phyloP scores from a whole-genome alignment of 805 yeast species.

The Candida pseudoglaebosa region DNA sequence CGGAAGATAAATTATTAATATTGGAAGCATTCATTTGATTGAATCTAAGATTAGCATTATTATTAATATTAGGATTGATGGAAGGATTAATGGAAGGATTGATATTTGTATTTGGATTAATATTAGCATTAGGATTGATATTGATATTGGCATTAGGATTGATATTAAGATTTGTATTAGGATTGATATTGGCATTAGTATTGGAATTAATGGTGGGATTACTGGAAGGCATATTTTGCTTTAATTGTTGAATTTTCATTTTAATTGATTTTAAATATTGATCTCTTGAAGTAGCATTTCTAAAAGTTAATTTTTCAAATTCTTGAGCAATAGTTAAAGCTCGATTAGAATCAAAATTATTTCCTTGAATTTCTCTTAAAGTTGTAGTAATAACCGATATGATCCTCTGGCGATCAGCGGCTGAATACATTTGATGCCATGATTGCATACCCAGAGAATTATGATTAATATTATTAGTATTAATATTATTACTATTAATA shows the following conservation, averaged over 20 bases:
- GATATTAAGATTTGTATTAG: background rate
- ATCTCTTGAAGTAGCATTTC: constrained; percentile 52
- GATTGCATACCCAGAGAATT: constrained; percentile 9
- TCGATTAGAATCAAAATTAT: constrained; percentile 30
- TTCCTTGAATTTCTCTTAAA: constrained; percentile 33
- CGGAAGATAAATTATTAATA: constrained; percentile 1
- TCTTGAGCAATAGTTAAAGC: constrained; percentile 55
- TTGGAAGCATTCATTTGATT: constrained; percentile 3
- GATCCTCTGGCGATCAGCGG: constrained; percentile 36
- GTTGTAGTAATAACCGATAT: constrained; percentile 35
- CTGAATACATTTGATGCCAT: constrained; percentile 26
- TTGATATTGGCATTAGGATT: background rate
- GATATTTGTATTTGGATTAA: background rate
- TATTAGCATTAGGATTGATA: background rate
- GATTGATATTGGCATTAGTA: constrained; percentile 1
- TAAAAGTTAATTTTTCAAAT: constrained; percentile 63
- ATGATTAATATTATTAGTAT: no score
- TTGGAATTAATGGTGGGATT: constrained; percentile 2
- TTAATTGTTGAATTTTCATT: constrained; percentile 34
- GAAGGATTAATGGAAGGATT: background rate
- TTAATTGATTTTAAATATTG: constrained; percentile 48
- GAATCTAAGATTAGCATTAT: background rate
- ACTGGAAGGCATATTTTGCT: constrained; percentile 8
- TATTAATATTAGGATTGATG: constrained; percentile 2
- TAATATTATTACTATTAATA: no score